Evolutionary conservation across 345 rosid species (phyloP), one percentile per base, ranked within the genome.

Genomic region (Ailanthus altissimus): DNA sequence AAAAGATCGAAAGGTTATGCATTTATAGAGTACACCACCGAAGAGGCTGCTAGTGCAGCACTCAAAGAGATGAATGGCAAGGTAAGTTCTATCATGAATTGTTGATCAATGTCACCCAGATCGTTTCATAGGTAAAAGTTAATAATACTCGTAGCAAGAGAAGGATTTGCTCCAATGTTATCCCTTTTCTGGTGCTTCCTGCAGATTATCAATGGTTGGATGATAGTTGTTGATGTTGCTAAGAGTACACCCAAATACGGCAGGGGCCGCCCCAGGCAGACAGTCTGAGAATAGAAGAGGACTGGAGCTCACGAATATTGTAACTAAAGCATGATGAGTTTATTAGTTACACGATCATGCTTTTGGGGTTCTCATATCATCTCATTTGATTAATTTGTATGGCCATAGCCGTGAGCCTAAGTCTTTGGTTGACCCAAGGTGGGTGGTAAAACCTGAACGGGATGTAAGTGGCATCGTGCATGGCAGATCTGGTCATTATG

Each of bases 161-260:
- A 47, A 68, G 38, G 47, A 43, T 83, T 73, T 74, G 40, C 67
- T 54, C 26, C 25, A 74, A 74, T 79, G 9, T 47, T 73, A 8
- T 2, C 47, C 43, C 61, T 0, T 18, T 26, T 0, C 56, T 66
- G 49, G n/a, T 72, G n/a, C 11, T 76, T 57, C 58, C 65, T 51
- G 78, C 89, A 95, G 98, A 95, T 95, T 86, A 95, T 95, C 25
- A 95, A 95, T 73, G 99, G 99, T 45, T 95, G 99, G 99, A 89
- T 95, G 99, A 95, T 95, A 77, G 92, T 92, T 50, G 98, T 95
- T 36, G 98, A 95, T 82, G 97, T 93, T 62, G 99, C 94, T 70
- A 93, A 90, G 86, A 90, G 66, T 75, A 90, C 91, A 5, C 85
- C 82, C 36, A 89, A 78, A 57, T 82, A 83, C 81, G 81, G 78